Evolutionary conservation across 805 yeast species (phyloP).

Genomic region (Ogataea ganodermae): DNA sequence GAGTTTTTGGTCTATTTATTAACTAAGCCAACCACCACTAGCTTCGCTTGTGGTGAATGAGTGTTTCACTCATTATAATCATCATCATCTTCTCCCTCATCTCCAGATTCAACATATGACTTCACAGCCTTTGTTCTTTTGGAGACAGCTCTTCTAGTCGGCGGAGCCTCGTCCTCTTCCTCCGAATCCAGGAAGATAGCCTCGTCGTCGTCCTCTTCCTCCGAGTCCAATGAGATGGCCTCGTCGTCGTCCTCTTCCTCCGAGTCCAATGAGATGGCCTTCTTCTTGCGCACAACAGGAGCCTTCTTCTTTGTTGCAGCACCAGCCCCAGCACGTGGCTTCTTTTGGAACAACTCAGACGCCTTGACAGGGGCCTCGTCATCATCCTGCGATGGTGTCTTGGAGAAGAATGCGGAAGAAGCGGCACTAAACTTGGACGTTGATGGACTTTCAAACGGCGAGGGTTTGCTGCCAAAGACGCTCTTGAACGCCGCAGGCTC

Average conservation of each 20-base stretch:
- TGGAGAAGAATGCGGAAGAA: conserved; percentile 19
- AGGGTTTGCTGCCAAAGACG: conserved; percentile 34
- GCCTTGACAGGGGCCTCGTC: conserved; percentile 18
- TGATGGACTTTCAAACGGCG: conserved; percentile 15
- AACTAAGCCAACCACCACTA: no score
- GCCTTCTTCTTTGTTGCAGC: conserved; percentile 8
- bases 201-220: conserved; percentile 13
- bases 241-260: conserved; percentile 14
- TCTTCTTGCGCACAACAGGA: conserved; percentile 11
- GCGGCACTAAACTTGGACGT: conserved; percentile 27
- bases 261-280: conserved; percentile 4
- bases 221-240: conserved; percentile 16
- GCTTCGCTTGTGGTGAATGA: no score
- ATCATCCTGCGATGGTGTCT: not conserved
- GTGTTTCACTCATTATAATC: conserved; percentile 25
- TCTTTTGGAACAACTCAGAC: conserved; percentile 19
- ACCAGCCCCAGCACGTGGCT: conserved; percentile 4
- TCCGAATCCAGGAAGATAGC: conserved; percentile 20
- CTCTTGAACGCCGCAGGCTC: conserved; percentile 33
- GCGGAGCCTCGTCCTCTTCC: conserved; percentile 8
- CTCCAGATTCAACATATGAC: conserved; percentile 9
- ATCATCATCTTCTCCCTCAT: conserved; percentile 17
- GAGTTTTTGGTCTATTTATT: no score
- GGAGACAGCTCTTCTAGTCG: not conserved
- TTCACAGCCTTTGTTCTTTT: conserved; percentile 2